Percentiles rank a stretch among this genome's conserved stretches.
Conservation (phyloP, 2,329 filamentous ascomycete species). For the Sarocladiaceae sp. region DNA sequence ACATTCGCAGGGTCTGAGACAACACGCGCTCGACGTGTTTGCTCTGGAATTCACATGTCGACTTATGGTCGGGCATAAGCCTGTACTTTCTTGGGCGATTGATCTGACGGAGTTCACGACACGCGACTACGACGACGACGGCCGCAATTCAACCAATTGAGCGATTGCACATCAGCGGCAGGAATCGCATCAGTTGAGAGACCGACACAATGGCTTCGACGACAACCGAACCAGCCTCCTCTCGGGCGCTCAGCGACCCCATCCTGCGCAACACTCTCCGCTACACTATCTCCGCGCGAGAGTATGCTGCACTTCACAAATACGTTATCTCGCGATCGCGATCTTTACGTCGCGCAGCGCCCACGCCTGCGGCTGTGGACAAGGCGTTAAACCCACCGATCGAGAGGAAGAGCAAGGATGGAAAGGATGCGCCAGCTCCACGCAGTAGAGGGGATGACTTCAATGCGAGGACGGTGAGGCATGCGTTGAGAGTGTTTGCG, state of each 20-base stretch:
- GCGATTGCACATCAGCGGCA: background rate
- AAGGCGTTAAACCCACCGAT: conserved; percentile 27
- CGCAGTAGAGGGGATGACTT: conserved; percentile 53
- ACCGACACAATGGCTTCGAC: background rate
- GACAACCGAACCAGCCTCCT: background rate
- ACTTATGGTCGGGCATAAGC: background rate
- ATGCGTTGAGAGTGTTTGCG: conserved; percentile 67
- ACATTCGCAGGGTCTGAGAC: background rate
- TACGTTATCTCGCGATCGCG: conserved; percentile 73
- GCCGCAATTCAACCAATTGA: background rate
- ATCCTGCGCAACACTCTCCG: conserved; percentile 81
- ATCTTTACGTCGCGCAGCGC: conserved; percentile 49
- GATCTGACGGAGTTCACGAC: background rate
- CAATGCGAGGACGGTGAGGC: conserved; percentile 65
- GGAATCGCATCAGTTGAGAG: background rate
- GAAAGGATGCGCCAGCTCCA: conserved; percentile 4
- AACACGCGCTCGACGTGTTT: conserved; percentile 1
- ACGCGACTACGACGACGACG: background rate
- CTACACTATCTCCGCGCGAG: conserved; percentile 79
- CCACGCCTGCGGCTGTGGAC: conserved; percentile 51
- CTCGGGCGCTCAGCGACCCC: conserved; percentile 47
- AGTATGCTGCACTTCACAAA: conserved; percentile 81
- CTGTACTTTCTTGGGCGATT: background rate
- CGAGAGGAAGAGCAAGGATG: conserved; percentile 13
- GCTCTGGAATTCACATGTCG: background rate